These are phyloP conservation scores for Tillandsia fasciculata DNA, from an alignment of 176 grass and related monocot species.

Conservation along the genomic window DNA sequence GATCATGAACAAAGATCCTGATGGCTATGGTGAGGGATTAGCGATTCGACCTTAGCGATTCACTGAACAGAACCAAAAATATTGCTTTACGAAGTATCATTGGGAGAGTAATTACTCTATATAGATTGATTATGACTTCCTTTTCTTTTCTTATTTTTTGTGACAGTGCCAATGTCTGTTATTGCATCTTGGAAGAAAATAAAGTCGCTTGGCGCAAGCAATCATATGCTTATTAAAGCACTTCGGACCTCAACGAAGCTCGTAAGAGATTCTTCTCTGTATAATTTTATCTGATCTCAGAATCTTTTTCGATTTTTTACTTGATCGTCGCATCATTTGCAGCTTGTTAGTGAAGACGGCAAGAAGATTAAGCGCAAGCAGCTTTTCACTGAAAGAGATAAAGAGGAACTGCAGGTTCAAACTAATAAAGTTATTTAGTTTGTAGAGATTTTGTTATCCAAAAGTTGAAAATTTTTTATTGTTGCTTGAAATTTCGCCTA, in stretches of 20 bases:
- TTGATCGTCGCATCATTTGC: background rate
- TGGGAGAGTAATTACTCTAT: too few relatives aligned
- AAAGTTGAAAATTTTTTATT: background rate
- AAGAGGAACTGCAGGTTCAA: constrained; percentile 64
- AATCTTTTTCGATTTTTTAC: background rate
- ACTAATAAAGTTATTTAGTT: constrained; percentile 2
- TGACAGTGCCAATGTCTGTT: constrained; percentile 53
- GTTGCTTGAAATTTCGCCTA: background rate
- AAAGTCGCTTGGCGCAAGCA: constrained; percentile 53
- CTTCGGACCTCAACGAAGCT: constrained; percentile 70
- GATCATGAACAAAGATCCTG: constrained; percentile 75
- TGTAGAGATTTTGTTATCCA: background rate
- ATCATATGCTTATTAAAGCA: constrained; percentile 61
- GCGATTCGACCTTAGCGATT: too few relatives aligned
- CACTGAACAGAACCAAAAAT: too few relatives aligned
- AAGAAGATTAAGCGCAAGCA: constrained; percentile 66
- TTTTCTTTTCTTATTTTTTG: background rate
- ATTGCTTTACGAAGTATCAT: too few relatives aligned
- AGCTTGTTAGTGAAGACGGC: constrained; percentile 63
- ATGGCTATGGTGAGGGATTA: constrained; percentile 49
- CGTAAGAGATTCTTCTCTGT: constrained; percentile 21
- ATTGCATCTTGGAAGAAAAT: constrained; percentile 85
- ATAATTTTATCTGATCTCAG: background rate
- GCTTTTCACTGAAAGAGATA: constrained; percentile 53
- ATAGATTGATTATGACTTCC: background rate